Base-by-base conservation (phyloP, 2,329 filamentous ascomycete genomes). In the Macroventuria anomochaeta region DNA sequence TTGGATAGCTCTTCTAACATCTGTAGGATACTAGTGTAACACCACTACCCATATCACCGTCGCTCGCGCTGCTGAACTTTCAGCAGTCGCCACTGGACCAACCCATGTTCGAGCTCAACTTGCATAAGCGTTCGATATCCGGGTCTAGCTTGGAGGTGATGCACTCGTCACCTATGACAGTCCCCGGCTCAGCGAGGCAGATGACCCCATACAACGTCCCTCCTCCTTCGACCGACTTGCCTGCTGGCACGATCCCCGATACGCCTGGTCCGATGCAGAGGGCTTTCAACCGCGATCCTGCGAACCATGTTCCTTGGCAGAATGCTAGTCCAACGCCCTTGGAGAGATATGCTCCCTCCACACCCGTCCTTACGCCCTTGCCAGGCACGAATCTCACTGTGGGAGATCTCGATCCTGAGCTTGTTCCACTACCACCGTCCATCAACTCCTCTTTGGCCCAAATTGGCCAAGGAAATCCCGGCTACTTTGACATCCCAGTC, bases 231-330 rank as follows among this genome's bases (percentile, higher is more conserved):
- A 46, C 43, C 13, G 31, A 37, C 8, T 56, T 72, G 36, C 58
- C 54, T 12, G 44, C 54, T n/a, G 69, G 67, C 15, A 69, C 67
- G 8, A 23, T 72, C 25, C 67, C 68, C 15, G 54, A 56, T 21
- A 64, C 68, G 3, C 70, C 71, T 32, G 66, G 62, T 26, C 71
- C 67, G 7, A 42, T 73, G n/a, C 64, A 62, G 37, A 61, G 46
- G 12, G 47, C 55, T 1, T 62, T 65, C 15, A 58, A 65, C 4
- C 46, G 55, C 23, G 63, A 70, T 25, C 26, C 54, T 28, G 57
- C 37, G 5, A 50, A 43, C 12, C 12, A 36, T 11, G n/a, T 6
- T 25, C 18, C 46, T 7, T 49, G 56, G 18, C 49, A 52, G 21
- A 28, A 37, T 23, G 34, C 28, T n/a, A 55, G 25, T 15, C 50